Evolutionary conservation across 352 stramenopile genomes (phyloP), one percentile per base, ranked within the genome.

Genomic region (Blastocystis sp.): DNA sequence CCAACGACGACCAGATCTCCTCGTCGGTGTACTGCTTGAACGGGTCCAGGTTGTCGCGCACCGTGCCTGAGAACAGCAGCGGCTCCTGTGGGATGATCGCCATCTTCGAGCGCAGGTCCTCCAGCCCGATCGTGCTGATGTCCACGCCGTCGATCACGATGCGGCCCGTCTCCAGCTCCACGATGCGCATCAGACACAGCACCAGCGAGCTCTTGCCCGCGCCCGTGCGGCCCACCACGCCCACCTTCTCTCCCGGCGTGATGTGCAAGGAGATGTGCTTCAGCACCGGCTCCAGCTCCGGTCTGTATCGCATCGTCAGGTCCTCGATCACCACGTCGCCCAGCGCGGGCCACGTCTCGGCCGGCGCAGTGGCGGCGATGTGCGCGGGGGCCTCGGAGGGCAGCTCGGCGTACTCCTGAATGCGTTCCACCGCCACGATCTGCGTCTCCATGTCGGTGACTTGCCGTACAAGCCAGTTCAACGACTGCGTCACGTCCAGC

Each of bases 391-490:
- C 92, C 89, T 95, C 92, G 2, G 90, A 69, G 48, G 64, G 62
- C 2, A 90, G 65, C 14, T 87, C 7, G 38, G 74, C 91, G 78
- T 94, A 95, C 70, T 95, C 90, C 42, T 92, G 76, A 38, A 95
- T 90, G 65, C 94, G 91, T 88, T 98, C 94, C 6, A 98, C 94
- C 59, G 94, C 94, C 65, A 97, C 95, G 91, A 98, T 96, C 80
- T 97, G 94, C 48, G 95, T 96, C 82, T 98, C 95, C 71, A 98
- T 91, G 80, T 98, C 95, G 81, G 93, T 95, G 21, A 93, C 93
- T 92, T 93, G 97, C 62, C 95, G 93, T 54, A 98, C 94, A 63
- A 94, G 94, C 95, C 95, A 98, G 89, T 97, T 97, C 6, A 99
- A 91, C n/a, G 94, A 89, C 52, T 93, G 92, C 4, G 95, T 98